Conservation (phyloP, 495 filamentous ascomycete species). For the Talaromyces nanjingensis region DNA sequence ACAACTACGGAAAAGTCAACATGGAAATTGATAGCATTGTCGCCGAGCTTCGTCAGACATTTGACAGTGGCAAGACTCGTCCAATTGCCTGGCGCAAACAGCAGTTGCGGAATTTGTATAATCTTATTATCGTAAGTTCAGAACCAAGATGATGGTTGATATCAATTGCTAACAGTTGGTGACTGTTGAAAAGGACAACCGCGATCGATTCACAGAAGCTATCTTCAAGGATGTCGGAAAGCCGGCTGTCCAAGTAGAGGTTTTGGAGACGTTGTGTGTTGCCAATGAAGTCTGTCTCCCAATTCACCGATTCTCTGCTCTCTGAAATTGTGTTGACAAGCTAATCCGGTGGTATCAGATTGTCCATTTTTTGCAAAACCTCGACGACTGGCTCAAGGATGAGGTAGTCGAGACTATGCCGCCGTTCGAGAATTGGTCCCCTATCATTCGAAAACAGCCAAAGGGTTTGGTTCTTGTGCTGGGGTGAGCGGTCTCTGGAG, state of each 20-base stretch:
- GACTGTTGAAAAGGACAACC: background rate
- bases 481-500: constrained; percentile 31
- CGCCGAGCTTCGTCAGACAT: background rate
- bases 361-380: constrained; percentile 58
- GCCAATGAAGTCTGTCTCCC: background rate
- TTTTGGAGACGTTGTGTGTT: background rate
- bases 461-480: constrained; percentile 75
- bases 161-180: background rate
- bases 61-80: background rate
- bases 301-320: background rate
- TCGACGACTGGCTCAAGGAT: constrained; percentile 69
- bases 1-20: background rate
- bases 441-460: constrained; percentile 66
- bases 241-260: background rate
- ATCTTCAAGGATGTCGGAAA: constrained; percentile 1
- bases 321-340: background rate
- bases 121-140: background rate
- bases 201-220: constrained; percentile 4
- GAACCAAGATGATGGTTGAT: too few relatives aligned
- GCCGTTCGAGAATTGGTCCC: constrained; percentile 4
- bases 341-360: constrained; percentile 23
- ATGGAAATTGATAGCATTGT: background rate
- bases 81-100: background rate
- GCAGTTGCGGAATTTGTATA: background rate
- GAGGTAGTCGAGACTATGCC: constrained; percentile 46